Base-by-base conservation (phyloP, 176 grass and related monocot species). In the Eragrostis curvula region DNA sequence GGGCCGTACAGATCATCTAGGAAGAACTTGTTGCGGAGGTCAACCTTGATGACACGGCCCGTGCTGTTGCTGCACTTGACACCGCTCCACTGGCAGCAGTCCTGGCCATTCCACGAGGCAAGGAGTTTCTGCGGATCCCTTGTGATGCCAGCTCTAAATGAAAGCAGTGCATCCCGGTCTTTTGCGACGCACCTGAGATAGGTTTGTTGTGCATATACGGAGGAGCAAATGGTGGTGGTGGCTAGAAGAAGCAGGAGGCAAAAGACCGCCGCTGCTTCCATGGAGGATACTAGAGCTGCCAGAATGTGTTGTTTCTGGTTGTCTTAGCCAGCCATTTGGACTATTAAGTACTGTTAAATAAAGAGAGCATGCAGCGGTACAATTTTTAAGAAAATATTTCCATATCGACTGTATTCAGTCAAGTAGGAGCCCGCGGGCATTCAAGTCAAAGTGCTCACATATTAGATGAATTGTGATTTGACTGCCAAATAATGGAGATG, bases 141-240 rank as follows among this genome's bases (percentile, higher is more conserved):
- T 2, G 12, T 45, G 57, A 79, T 20, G 32, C 18, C 68, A 1
- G 55, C 80, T 57, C 58, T 88, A 65, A 88, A 88, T 50, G 74
- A 66, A 36, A 88, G 73, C 41, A 88, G 86, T 7, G 73, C 86
- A 0, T 14, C 66, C 57, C 86, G 83, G 47, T 83, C 86, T 7
- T 20, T 1, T 3, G 20, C 7, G 12, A 84, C 40, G 73, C 82
- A 84, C 24, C 48, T 52, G 9, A 16, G 18, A 6, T 10, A 43
- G 9, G 23, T 7, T 15, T 11, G 7, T 48, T 55, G 30, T 14
- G 50, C 71, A 21, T 7, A 41, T 6, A 56, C 11, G n/a, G 30
- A 40, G 10, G 8, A 40, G 17, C 32, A 36, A 36, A 8, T 9
- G 2, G 30, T n/a, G 12, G 20, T 69, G 41, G 8, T 69, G 23